Evolutionary conservation across 768 basidiomycete genomes (phyloP), one percentile per base, ranked within the genome.

Genomic region (Kockovaella imperatae): DNA sequence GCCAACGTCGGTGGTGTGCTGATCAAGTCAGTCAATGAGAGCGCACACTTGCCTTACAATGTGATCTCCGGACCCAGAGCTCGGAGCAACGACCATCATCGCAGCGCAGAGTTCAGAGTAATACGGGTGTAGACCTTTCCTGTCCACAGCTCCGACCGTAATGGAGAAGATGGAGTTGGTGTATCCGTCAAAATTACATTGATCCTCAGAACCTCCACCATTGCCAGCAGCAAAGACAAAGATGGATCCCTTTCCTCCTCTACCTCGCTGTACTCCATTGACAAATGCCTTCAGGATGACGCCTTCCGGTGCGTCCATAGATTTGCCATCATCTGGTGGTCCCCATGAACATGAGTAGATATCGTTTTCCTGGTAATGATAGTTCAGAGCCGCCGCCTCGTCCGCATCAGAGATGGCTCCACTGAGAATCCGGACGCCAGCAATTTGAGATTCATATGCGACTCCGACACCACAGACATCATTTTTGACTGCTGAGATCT

Each of bases 151-250:
- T n/a, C 89, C 83, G 24, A 99, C 88, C 0, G 95, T 99, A 35
- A 99, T 81, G 5, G 86, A 87, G 72, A 87, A 96, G 50, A 97
- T 91, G 62, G 85, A 87, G 68, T 99, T 99, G 11, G 95, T 99
- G 70, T 99, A 99, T 5, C 95, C 95, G 59, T 97, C 93, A 64
- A 99, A 97, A 69, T 99, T 99, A 76, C 95, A 99, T 70, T 97
- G 93, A 65, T 99, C 95, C 15, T 85, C 87, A 46, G 78, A 77
- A 6, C 78, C 78, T 25, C 88, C 95, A 6, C 95, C 95, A 66
- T 99, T 99, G 0, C 95, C 95, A 45, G 87, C 90, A 3, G 95
- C 95, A 64, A 97, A 99, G 23, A 99, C 95, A 57, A 86, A 97
- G 52, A 99, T 77, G 26, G 86, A 88, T 1, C 95, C 95, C 64